Conservation (phyloP, 2,329 filamentous ascomycete species). For the Trichoderma aggressivum region DNA sequence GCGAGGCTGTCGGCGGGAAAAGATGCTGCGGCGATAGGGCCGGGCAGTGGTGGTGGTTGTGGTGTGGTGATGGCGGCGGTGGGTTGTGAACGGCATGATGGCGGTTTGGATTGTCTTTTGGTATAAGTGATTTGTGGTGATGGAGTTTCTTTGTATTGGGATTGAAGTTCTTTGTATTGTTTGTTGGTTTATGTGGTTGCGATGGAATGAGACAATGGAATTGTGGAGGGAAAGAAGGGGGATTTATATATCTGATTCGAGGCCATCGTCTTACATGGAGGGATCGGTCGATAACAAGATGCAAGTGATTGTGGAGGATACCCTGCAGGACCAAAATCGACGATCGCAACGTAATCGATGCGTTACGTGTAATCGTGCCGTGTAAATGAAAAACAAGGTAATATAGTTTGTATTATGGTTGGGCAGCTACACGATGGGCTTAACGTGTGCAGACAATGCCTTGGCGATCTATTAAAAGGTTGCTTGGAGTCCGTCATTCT, state of each 20-base stretch:
- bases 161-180: neutral
- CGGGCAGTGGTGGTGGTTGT: conserved; percentile 38
- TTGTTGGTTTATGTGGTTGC: neutral
- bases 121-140: neutral
- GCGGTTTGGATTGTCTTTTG: neutral
- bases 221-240: neutral
- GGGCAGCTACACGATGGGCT: neutral
- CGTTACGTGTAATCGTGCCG: neutral
- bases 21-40: conserved; percentile 40
- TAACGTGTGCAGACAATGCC: neutral
- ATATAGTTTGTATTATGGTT: neutral
- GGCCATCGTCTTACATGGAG: neutral
- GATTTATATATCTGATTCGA: neutral
- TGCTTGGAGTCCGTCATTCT: neutral
- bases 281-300: neutral
- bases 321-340: neutral
- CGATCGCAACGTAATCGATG: conserved; percentile 5
- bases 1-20: conserved; percentile 38
- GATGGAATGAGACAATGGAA: neutral
- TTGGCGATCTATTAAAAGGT: neutral
- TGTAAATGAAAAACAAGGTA: neutral
- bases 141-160: neutral
- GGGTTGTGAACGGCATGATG: conserved; percentile 24
- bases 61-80: conserved; percentile 31
- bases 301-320: neutral